These are phyloP conservation scores for Talaromyces marneffei DNA, from an alignment of 2,329 filamentous ascomycete genomes.

Conservation along the genomic window DNA sequence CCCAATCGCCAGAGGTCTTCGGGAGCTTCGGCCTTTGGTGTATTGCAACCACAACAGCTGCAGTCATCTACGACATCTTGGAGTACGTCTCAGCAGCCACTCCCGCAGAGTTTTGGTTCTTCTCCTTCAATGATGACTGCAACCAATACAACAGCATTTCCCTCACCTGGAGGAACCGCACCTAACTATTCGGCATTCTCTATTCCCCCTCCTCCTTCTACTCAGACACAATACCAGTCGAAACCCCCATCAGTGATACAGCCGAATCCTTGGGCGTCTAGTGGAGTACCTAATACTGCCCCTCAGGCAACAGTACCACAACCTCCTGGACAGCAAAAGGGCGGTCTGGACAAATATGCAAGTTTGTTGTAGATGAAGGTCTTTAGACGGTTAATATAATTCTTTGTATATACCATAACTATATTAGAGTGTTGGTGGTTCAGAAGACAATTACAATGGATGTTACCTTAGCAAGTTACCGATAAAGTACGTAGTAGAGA, in stretches of 20 bases:
- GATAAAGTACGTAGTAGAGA: no score
- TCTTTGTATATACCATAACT: neutral
- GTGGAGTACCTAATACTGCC: conserved; percentile 22
- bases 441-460: neutral
- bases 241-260: conserved; percentile 12
- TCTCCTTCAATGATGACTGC: neutral
- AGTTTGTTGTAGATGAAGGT: conserved; percentile 45
- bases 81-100: conserved; percentile 21
- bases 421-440: neutral
- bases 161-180: conserved; percentile 13
- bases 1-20: conserved; percentile 34
- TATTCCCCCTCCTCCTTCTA: conserved; percentile 38
- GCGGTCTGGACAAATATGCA: conserved; percentile 52
- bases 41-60: conserved; percentile 25
- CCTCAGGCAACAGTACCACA: conserved; percentile 20
- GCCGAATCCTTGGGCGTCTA: conserved; percentile 18
- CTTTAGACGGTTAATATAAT: neutral
- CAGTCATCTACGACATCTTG: conserved; percentile 15
- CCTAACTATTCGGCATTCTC: conserved; percentile 34
- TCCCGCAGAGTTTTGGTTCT: conserved; percentile 5
- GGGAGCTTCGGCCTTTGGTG: conserved; percentile 18
- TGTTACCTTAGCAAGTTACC: neutral
- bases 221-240: conserved; percentile 16
- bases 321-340: conserved; percentile 26
- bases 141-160: neutral